Evolutionary conservation across 1,284 basidiomycete genomes (phyloP).

Genomic region (Pseudozyma tsukubaensis): DNA sequence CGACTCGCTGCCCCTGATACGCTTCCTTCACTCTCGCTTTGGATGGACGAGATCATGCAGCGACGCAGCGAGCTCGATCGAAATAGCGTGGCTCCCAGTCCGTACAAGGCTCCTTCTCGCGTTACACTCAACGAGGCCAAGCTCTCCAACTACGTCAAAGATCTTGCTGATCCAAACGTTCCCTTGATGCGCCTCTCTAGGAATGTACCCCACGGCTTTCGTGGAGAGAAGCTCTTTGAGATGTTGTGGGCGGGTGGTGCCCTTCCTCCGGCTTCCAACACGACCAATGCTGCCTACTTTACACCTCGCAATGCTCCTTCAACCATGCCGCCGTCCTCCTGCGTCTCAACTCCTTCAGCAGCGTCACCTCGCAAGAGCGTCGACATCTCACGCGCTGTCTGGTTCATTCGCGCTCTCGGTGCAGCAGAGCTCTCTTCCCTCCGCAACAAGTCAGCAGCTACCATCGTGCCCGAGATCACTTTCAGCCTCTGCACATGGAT

Average conservation of each 20-base stretch:
- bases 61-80: slow-evolving; percentile 39
- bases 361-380: slow-evolving; percentile 76
- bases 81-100: slow-evolving; percentile 21
- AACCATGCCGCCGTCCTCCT: slow-evolving; percentile 1
- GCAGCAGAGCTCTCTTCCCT: slow-evolving; percentile 80
- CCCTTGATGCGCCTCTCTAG: slow-evolving; percentile 87
- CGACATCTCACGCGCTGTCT: slow-evolving; percentile 86
- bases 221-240: slow-evolving; percentile 90
- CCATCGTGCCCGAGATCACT: slow-evolving; percentile 91
- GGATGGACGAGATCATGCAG: slow-evolving; percentile 52
- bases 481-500: slow-evolving; percentile 86
- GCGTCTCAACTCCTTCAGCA: slow-evolving; percentile 5
- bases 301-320: slow-evolving; percentile 13
- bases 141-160: slow-evolving; percentile 87
- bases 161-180: slow-evolving; percentile 87
- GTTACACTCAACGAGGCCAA: slow-evolving; percentile 91
- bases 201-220: slow-evolving; percentile 91
- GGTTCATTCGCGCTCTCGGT: slow-evolving; percentile 95
- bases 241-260: slow-evolving; percentile 76
- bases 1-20: slow-evolving; percentile 69
- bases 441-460: slow-evolving; percentile 64
- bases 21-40: slow-evolving; percentile 33
- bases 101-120: slow-evolving; percentile 69
- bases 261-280: slow-evolving; percentile 19
- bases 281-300: slow-evolving; percentile 15